phyloP scores from a whole-genome alignment of 2,329 filamentous ascomycete species.

The Botrytis fabae region DNA sequence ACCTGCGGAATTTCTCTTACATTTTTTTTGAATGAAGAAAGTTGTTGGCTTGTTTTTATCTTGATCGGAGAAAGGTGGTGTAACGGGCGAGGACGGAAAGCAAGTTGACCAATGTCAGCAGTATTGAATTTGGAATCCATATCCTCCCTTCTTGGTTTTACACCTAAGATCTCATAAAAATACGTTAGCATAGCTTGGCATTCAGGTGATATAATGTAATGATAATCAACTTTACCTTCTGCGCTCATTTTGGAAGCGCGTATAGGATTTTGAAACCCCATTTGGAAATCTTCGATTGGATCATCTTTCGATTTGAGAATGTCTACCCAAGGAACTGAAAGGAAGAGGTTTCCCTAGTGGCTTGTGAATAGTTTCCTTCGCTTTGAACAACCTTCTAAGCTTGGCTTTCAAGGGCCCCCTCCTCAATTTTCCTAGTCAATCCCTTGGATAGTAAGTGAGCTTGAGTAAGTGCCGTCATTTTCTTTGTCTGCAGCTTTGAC shows the following conservation, averaged over 20 bases:
- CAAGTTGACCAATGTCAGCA: background rate
- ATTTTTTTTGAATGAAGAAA: too few species aligned
- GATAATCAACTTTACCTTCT: background rate
- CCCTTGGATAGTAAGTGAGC: background rate
- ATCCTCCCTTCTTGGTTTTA: background rate
- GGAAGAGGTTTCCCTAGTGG: background rate
- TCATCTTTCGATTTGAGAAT: background rate
- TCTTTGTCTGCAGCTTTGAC: too few species aligned
- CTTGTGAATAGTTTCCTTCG: background rate
- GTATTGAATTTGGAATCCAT: background rate
- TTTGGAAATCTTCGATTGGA: background rate
- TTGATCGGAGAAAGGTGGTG: background rate
- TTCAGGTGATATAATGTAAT: background rate
- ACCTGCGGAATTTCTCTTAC: too few species aligned
- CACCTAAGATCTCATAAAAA: background rate
- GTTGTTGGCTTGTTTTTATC: too few species aligned
- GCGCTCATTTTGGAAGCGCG: fast-evolving
- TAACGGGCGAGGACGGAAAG: background rate
- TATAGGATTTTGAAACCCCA: background rate
- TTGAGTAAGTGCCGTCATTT: too few species aligned
- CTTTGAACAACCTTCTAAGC: background rate
- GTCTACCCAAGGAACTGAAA: background rate
- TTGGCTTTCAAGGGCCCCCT: background rate
- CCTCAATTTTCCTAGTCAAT: background rate
- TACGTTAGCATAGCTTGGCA: background rate